A percentile compares a stretch with the other conserved stretches of the same genome.
Evolutionary conservation across 2,329 filamentous ascomycete species (phyloP).

Genomic region (Xylaria hypoxylon): DNA sequence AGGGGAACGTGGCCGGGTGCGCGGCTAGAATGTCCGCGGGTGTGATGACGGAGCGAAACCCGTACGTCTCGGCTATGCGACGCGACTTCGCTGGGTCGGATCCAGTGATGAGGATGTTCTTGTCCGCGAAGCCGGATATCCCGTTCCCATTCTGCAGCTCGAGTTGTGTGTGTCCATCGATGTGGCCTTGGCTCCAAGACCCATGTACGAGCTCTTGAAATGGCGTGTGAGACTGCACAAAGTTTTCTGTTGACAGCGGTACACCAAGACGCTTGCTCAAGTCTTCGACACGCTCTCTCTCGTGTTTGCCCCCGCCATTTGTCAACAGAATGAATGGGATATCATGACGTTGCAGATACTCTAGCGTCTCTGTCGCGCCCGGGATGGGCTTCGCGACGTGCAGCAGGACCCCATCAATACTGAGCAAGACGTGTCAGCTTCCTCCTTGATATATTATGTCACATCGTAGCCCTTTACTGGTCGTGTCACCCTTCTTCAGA

Average conservation of each 20-base stretch:
- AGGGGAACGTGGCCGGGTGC: slow-evolving; percentile 84
- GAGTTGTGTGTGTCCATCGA: slow-evolving; percentile 13
- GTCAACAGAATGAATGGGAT: slow-evolving; percentile 96
- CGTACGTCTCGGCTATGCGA: slow-evolving; percentile 79
- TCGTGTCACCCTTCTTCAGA: neutral
- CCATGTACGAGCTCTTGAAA: slow-evolving; percentile 72
- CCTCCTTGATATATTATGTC: neutral
- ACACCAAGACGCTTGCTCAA: slow-evolving; percentile 75
- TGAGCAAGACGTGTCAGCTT: slow-evolving; percentile 44
- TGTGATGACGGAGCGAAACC: slow-evolving; percentile 84
- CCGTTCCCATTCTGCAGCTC: slow-evolving; percentile 43
- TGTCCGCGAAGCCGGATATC: slow-evolving; percentile 64
- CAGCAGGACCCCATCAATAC: slow-evolving; percentile 94
- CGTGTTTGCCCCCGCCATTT: slow-evolving; percentile 91
- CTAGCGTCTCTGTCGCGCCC: slow-evolving; percentile 79
- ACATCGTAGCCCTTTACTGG: neutral
- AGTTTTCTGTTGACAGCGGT: slow-evolving; percentile 73
- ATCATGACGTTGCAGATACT: slow-evolving; percentile 75
- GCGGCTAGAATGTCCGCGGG: slow-evolving; percentile 84
- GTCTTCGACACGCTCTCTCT: slow-evolving; percentile 77
- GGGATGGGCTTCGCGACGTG: slow-evolving; percentile 83
- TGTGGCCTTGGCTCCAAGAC: slow-evolving; percentile 16
- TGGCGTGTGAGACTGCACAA: slow-evolving; percentile 92
- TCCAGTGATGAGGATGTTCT: slow-evolving; percentile 80
- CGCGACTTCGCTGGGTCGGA: slow-evolving; percentile 76